phyloP scores from a whole-genome alignment of 495 filamentous ascomycete genomes.

The Cairneyella variabilis region DNA sequence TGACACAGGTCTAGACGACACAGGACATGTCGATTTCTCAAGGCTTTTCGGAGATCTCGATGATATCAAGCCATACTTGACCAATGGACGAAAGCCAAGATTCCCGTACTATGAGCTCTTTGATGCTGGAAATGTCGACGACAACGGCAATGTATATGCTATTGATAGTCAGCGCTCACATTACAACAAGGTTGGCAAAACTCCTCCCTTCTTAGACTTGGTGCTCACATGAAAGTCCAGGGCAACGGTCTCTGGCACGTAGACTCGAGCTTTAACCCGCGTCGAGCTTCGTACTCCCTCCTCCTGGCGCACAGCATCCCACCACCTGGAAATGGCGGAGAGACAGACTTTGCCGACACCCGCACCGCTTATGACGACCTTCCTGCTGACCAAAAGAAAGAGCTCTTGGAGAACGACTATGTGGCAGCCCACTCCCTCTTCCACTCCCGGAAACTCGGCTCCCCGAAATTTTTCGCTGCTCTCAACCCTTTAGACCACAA shows the following conservation, averaged over 20 bases:
- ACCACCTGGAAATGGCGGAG: slow-evolving; percentile 45
- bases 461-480: slow-evolving; percentile 46
- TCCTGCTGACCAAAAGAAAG: slow-evolving; percentile 30
- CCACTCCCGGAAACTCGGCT: slow-evolving; percentile 49
- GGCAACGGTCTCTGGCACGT: slow-evolving; percentile 59
- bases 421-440: slow-evolving; percentile 51
- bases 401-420: slow-evolving; percentile 42
- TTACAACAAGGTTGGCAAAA: slow-evolving; percentile 2
- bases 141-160: slow-evolving; percentile 36
- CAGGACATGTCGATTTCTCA: slow-evolving; percentile 51
- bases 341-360: slow-evolving; percentile 56
- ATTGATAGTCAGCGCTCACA: slow-evolving; percentile 36
- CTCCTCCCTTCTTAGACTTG: not conserved
- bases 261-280: slow-evolving; percentile 58
- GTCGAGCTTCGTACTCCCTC: slow-evolving; percentile 51
- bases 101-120: slow-evolving; percentile 46
- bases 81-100: slow-evolving; percentile 13
- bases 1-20: slow-evolving; percentile 46
- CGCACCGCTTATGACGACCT: slow-evolving; percentile 52
- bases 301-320: slow-evolving; percentile 49
- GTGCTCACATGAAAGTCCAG: slow-evolving; percentile 12
- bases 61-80: slow-evolving; percentile 51
- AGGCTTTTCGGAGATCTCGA: slow-evolving; percentile 53
- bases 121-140: slow-evolving; percentile 55
- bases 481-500: slow-evolving; percentile 38